A percentile compares a stretch with the other conserved stretches of the same genome.
Conservation (phyloP, 495 filamentous ascomycete genomes). For the Cercophora sp. region DNA sequence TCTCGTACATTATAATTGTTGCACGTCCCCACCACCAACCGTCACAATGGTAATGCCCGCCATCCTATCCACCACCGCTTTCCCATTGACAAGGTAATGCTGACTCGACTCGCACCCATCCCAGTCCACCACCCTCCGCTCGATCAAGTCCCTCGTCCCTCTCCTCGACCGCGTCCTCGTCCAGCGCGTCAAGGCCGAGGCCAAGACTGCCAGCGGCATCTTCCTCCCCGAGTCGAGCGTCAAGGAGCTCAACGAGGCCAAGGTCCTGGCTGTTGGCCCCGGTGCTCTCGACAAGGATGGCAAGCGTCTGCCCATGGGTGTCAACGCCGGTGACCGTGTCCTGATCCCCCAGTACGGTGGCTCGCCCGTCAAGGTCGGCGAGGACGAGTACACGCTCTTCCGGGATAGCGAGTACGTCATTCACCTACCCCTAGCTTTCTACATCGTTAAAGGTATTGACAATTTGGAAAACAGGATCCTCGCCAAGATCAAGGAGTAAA, state of each 20-base stretch:
- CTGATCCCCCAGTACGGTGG: slow-evolving; percentile 98
- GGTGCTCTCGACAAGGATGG: slow-evolving; percentile 83
- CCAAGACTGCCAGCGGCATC: slow-evolving; percentile 93
- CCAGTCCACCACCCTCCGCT: slow-evolving; percentile 74
- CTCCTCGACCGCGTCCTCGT: slow-evolving; percentile 98
- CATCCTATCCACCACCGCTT: too few relatives aligned
- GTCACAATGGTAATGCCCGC: too few relatives aligned
- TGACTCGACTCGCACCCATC: too few relatives aligned
- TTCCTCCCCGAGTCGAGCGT: slow-evolving; percentile 95
- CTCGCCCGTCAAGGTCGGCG: slow-evolving; percentile 92
- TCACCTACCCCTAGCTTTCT: too few relatives aligned
- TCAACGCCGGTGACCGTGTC: slow-evolving; percentile 81
- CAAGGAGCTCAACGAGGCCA: slow-evolving; percentile 97
- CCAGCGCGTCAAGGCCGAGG: slow-evolving; percentile 94
- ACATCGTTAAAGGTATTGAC: too few relatives aligned
- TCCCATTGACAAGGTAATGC: too few relatives aligned
- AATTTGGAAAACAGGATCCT: too few relatives aligned
- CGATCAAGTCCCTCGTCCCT: slow-evolving; percentile 90
- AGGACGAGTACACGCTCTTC: slow-evolving; percentile 94
- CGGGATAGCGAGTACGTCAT: slow-evolving; percentile 92
- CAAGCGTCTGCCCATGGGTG: slow-evolving; percentile 76
- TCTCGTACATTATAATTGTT: too few relatives aligned
- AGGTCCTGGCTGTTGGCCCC: slow-evolving; percentile 91
- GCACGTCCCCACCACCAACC: too few relatives aligned
- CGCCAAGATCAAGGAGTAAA: slow-evolving; percentile 86